A percentile compares a stretch with the other conserved stretches of the same genome.
Evolutionary conservation across 352 stramenopile species (phyloP).

Genomic region (Phytophthora podocarpi): DNA sequence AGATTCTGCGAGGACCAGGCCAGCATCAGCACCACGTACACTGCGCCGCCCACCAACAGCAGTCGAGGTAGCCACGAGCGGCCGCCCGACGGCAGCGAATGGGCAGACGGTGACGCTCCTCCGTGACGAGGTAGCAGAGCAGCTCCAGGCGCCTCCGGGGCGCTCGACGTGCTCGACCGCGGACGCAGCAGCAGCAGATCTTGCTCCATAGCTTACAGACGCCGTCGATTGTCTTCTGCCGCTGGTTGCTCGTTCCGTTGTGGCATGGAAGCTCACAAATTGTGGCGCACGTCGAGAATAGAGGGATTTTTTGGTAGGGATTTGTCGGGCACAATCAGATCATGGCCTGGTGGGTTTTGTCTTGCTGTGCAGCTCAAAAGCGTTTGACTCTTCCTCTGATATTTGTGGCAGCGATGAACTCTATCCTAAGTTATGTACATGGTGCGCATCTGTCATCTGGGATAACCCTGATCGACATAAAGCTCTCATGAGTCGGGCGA

Average conservation of each 20-base stretch:
- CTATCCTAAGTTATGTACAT: too few relatives aligned
- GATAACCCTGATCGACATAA: too few relatives aligned
- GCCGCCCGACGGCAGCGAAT: conserved; percentile 9
- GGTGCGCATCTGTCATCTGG: too few relatives aligned
- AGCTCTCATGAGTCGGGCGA: too few relatives aligned
- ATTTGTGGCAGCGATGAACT: not conserved
- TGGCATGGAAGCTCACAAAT: conserved; percentile 11
- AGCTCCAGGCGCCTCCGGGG: not conserved
- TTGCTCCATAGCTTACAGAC: conserved; percentile 21
- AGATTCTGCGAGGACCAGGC: conserved; percentile 35
- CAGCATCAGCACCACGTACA: conserved; percentile 32
- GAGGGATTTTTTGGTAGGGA: conserved; percentile 22
- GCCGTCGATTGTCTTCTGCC: conserved; percentile 18
- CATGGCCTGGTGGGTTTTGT: not conserved
- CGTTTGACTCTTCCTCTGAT: conserved; percentile 1
- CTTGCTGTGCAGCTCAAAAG: not conserved
- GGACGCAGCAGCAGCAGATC: conserved; percentile 24
- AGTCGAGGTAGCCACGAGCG: conserved; percentile 24
- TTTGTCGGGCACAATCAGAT: conserved; percentile 4
- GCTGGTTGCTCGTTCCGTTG: conserved; percentile 12
- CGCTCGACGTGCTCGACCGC: conserved; percentile 13
- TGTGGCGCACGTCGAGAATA: conserved; percentile 16
- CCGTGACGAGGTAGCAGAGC: conserved; percentile 7
- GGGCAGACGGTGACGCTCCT: not conserved
- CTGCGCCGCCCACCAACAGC: conserved; percentile 21